phyloP scores from a whole-genome alignment of 495 filamentous ascomycete species.

The Tirmania nivea region DNA sequence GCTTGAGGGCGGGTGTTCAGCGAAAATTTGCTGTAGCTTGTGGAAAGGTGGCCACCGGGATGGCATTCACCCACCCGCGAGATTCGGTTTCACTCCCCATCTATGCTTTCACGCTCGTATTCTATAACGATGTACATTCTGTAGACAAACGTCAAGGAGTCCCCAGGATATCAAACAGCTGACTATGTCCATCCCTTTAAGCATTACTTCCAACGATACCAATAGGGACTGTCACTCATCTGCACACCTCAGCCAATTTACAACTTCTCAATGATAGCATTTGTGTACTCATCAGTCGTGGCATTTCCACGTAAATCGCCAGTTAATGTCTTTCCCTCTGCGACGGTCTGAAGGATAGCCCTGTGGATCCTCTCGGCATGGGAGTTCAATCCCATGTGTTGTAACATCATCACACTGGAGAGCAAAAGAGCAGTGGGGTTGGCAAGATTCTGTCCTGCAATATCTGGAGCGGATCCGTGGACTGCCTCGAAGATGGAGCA shows the following conservation, averaged over 20 bases:
- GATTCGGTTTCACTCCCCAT: no score
- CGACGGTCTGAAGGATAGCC: slow-evolving; percentile 80
- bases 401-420: slow-evolving; percentile 94
- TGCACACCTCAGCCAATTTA: neutral
- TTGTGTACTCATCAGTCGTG: slow-evolving; percentile 77
- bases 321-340: slow-evolving; percentile 88
- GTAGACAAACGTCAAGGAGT: no score
- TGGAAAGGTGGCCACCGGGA: no score
- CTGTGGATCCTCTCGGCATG: slow-evolving; percentile 77
- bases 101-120: no score
- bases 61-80: no score
- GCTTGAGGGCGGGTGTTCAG: no score
- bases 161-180: no score
- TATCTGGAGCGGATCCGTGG: slow-evolving; percentile 93
- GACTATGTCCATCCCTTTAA: no score
- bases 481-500: slow-evolving; percentile 99
- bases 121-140: no score
- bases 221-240: no score
- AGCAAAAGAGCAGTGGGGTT: slow-evolving; percentile 89
- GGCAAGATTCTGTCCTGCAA: slow-evolving; percentile 83
- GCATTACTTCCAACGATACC: no score
- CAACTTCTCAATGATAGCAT: slow-evolving; percentile 58
- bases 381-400: slow-evolving; percentile 80
- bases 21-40: no score
- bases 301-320: slow-evolving; percentile 88